Base-by-base conservation (phyloP, 2,329 filamentous ascomycete genomes). In the Monosporascus sp. region DNA sequence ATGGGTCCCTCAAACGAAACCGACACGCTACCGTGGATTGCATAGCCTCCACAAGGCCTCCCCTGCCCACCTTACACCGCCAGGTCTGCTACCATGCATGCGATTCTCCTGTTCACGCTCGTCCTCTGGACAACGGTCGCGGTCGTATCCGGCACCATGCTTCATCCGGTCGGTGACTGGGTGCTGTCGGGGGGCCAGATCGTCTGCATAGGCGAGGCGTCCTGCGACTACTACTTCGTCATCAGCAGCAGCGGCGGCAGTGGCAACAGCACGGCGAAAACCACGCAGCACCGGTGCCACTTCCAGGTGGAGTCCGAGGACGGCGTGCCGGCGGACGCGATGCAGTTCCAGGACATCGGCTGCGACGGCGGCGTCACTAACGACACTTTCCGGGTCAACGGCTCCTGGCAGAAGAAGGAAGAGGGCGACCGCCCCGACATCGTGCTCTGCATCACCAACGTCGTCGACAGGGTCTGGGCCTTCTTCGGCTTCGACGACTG, bases 401-500 rank as follows among this genome's bases (percentile, higher is more conserved):
- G 46, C n/a, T 45, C 51, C 46, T 53, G 51, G 51, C 17, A 41
- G 17, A 6, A n/a, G 17, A 20, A 41, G 17, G 38, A 20, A 18
- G 9, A 5, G 9, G 24, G 20, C 6, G 11, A 11, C 11, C 25
- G 48, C 22, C 44, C 39, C 24, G 41, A 46, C 27, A 49, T 53
- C 38, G 51, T 53, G 2, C 25, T 53, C 2, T 53, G 51, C 51
- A 37, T 53, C 46, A 53, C 51, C 6, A 44, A 53, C 27, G 24
- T 49, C 31, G 25, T 14, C 7, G 15, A 45, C 17, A 31, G 36
- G 15, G 27, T 37, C 25, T 53, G 36, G 27, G 46, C 51, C 2
- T 53, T 38, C 39, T 53, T 53, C 25, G 51, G 51, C 15, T 53
- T 49, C 18, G 51, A 53, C 18, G 25, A 46, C 7, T 53, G 51